These are phyloP conservation scores for Mycena sanguinolenta DNA, from an alignment of 768 basidiomycete genomes.

Conservation along the genomic window DNA sequence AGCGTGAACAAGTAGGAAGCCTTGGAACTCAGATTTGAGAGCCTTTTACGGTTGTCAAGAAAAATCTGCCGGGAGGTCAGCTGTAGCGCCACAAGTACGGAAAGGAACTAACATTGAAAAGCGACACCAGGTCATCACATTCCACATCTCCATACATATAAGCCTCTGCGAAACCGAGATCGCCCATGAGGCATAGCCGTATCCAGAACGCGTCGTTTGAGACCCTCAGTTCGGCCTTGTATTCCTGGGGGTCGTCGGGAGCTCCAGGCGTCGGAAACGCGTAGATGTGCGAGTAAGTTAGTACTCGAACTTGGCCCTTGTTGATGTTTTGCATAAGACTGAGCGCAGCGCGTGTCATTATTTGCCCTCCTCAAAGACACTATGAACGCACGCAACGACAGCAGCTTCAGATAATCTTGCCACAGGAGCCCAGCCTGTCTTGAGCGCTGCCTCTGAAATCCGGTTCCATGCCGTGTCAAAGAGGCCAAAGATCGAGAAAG, in stretches of 20 bases:
- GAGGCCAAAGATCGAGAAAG: constrained; percentile 57
- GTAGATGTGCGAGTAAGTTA: constrained; percentile 61
- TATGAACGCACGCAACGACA: constrained; percentile 57
- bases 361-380: constrained; percentile 4
- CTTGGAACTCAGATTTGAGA: constrained; percentile 63
- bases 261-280: constrained; percentile 52
- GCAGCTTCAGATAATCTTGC: constrained; percentile 59
- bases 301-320: constrained; percentile 61
- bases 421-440: constrained; percentile 58
- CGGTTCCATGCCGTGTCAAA: constrained; percentile 59
- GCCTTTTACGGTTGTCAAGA: constrained; percentile 65
- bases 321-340: constrained; percentile 62
- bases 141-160: constrained; percentile 86
- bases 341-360: constrained; percentile 1
- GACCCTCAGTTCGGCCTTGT: constrained; percentile 62
- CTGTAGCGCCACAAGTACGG: neutral
- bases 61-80: constrained; percentile 63
- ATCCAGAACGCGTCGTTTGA: constrained; percentile 70
- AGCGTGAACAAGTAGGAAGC: constrained; percentile 67
- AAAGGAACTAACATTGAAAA: constrained; percentile 67
- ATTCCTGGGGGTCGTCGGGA: constrained; percentile 37
- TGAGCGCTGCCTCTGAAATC: constrained; percentile 56
- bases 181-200: constrained; percentile 69
- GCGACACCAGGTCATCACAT: constrained; percentile 71
- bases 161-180: constrained; percentile 81